Percentiles rank a stretch among this genome's conserved stretches.
Conservation (phyloP, 495 filamentous ascomycete species). For the Neurospora sp. region DNA sequence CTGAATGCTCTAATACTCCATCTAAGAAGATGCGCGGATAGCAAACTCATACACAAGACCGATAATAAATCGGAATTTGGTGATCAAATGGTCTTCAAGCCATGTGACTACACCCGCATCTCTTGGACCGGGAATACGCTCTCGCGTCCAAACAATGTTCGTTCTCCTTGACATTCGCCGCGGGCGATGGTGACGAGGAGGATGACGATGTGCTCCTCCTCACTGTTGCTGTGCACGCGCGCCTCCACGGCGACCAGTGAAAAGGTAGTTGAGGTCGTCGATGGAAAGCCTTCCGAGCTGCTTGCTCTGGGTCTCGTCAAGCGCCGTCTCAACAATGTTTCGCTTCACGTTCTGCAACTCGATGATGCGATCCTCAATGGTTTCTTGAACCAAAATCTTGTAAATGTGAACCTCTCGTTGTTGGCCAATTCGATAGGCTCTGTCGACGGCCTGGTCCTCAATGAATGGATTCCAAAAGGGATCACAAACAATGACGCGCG, state of each 20-base stretch:
- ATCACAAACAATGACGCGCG: constrained; percentile 83
- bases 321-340: constrained; percentile 63
- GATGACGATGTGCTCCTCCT: neutral
- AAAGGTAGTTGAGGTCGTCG: constrained; percentile 60
- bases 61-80: neutral
- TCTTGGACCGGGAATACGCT: neutral
- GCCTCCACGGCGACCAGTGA: constrained; percentile 33
- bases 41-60: neutral
- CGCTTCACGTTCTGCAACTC: constrained; percentile 79
- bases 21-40: neutral
- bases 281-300: constrained; percentile 52
- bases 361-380: constrained; percentile 86
- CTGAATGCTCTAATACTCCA: neutral
- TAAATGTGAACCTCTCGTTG: constrained; percentile 65
- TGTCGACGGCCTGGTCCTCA: constrained; percentile 90
- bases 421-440: constrained; percentile 88
- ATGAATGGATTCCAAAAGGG: constrained; percentile 97
- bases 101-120: neutral
- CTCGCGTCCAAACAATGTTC: neutral
- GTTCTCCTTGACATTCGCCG: neutral
- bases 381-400: constrained; percentile 63
- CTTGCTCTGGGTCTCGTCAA: constrained; percentile 68
- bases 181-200: neutral
- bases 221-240: neutral
- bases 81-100: neutral